phyloP scores from a whole-genome alignment of 108 stramenopile species.

The Skeletonema potamos region DNA sequence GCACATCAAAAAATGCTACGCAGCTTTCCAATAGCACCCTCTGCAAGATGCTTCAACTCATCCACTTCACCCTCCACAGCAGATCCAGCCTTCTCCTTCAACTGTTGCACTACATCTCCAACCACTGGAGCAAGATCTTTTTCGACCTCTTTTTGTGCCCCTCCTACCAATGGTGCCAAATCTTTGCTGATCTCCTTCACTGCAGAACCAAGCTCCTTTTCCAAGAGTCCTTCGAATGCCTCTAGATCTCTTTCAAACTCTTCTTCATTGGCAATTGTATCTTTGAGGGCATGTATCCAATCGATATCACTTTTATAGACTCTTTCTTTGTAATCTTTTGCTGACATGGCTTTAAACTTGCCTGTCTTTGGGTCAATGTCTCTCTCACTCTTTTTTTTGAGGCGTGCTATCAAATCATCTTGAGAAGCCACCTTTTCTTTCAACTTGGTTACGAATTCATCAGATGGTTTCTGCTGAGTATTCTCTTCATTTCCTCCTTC shows the following conservation, averaged over 20 bases:
- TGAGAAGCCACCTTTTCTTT: slow-evolving; percentile 43
- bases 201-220: slow-evolving; percentile 32
- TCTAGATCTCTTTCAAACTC: slow-evolving; percentile 40
- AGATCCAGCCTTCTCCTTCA: slow-evolving; percentile 22
- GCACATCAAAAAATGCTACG: slow-evolving; percentile 20
- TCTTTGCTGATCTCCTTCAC: slow-evolving; percentile 39
- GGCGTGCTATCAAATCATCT: slow-evolving; percentile 42
- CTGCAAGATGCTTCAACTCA: slow-evolving; percentile 26
- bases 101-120: slow-evolving; percentile 14
- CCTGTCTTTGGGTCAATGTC: slow-evolving; percentile 47
- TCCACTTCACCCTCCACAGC: slow-evolving; percentile 23
- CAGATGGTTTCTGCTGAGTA: slow-evolving; percentile 17
- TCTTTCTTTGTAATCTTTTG: slow-evolving; percentile 30
- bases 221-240: slow-evolving; percentile 43
- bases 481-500: not conserved
- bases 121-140: slow-evolving; percentile 22
- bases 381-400: slow-evolving; percentile 37
- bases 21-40: slow-evolving; percentile 22
- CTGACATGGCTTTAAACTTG: slow-evolving; percentile 45
- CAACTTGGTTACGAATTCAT: slow-evolving; percentile 38
- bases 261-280: slow-evolving; percentile 38
- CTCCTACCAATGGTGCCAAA: slow-evolving; percentile 20
- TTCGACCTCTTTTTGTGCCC: slow-evolving; percentile 3
- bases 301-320: slow-evolving; percentile 28
- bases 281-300: slow-evolving; percentile 37